Base-by-base conservation (phyloP, 129 eudicot genomes). In the Chrysanthemum makinoi region DNA sequence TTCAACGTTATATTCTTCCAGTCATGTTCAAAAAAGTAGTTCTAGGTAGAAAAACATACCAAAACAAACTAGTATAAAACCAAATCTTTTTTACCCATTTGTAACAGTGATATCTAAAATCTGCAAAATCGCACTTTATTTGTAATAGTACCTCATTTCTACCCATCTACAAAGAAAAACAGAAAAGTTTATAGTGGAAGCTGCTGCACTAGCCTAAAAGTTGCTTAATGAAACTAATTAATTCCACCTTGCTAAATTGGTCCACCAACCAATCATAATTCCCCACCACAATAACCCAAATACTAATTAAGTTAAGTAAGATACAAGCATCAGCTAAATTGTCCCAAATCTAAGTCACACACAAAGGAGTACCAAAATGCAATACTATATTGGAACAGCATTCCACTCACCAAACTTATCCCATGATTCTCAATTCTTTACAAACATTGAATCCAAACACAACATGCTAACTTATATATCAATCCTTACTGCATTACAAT, bases 371-470 rank as follows among this genome's bases (percentile, higher is more conserved):
- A 50, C 18, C 53, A 18, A 19, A 64, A 55, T 33, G 59, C 30
- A 61, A 10, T 72, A 3, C 47, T 60, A 10, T 11, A 60, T 46
- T 19, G 69, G 54, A 72, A 50, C 16, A 52, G 7, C 20, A 65
- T n/a, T 48, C 18, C 28, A n/a, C 10, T 72, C 51, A 61, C 39
- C 77, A 48, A 61, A 47, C 47, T 52, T 18, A 12, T 35, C 59
- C 35, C 51, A 44, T 43, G 60, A 24, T 16, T 65, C 65, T 55
- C 2, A 44, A 18, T 66, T 73, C 20, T 48, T 50, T 22, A 74
- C 3, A 53, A 65, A 74, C 48, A 60, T 24, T 56, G 72, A 66
- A 75, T 44, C 26, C 68, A 44, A 66, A 77, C 49, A 49, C 70
- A 61, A 39, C 62, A 60, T 50, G 33, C 48, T 60, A 22, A 51